Base-by-base conservation (phyloP, 352 stramenopile genomes). In the Phytophthora brassicae region DNA sequence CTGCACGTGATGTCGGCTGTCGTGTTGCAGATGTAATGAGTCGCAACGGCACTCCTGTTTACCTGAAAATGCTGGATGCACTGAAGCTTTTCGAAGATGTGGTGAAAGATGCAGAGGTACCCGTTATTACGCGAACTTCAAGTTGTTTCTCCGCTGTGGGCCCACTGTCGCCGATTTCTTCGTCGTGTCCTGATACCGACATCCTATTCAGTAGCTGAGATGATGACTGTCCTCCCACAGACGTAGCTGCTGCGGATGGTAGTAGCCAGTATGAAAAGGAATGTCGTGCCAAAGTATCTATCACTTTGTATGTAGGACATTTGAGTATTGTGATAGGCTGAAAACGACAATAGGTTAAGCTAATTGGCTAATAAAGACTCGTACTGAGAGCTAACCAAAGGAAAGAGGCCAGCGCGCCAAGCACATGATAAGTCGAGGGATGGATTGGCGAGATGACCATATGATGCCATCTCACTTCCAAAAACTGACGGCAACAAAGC, bases 401-500 rank as follows among this genome's bases (percentile, higher is more conserved):
- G 33, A 46, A 56, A 47, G 33, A 47, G 6, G 23, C 16, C 36
- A 38, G 22, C 26, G 20, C 6, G 28, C 6, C 17, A n/a, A 33
- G 8, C 12, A 19, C 8, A 43, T 26, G 48, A 46, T 38, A 24
- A 45, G 20, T 6, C 14, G 33, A 56, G 23, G 35, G 47, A 55
- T 47, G 20, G 38, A 20, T 35, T 14, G 49, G 36, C n/a, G 36
- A 56, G 49, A 36, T 56, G 33, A 8, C 19, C 33, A 26, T 51
- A 26, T 38, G 24, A 56, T 39, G 26, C 22, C 23, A 45, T 20
- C 36, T 58, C 38, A 48, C 26, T 56, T 26, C 14, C 33, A 9
- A 33, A n/a, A 56, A 63, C 55, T 56, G 44, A 63, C 45, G 41
- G 41, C 52, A 45, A 45, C 7, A 17, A 36, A 46, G 22, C 23